Percentiles rank a stretch among this genome's conserved stretches.
Conservation (phyloP, 768 basidiomycete species). For the Leccinum aurantiacum region DNA sequence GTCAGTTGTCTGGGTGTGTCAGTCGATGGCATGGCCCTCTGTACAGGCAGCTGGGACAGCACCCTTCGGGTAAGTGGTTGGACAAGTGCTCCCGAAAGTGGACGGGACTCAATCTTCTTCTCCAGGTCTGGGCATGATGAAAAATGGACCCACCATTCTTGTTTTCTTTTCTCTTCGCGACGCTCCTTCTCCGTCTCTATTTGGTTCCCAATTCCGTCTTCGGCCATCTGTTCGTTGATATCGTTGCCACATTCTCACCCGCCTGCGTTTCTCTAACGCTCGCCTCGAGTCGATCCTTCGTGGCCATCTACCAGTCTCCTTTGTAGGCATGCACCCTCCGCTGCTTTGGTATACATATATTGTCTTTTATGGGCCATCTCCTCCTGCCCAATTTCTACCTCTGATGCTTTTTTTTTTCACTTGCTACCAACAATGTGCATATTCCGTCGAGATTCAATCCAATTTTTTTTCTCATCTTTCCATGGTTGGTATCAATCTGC, state of each 20-base stretch:
- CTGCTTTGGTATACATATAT: constrained; percentile 39
- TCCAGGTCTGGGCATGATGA: constrained; percentile 82
- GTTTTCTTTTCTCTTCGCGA: constrained; percentile 16
- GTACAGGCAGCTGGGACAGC: constrained; percentile 98
- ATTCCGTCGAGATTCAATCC: constrained; percentile 40
- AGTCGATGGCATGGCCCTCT: constrained; percentile 96
- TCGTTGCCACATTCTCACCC: constrained; percentile 54
- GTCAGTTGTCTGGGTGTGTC: constrained; percentile 96
- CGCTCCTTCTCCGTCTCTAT: constrained; percentile 26
- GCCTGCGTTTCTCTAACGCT: constrained; percentile 47
- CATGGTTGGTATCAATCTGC: neutral
- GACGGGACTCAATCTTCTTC: constrained; percentile 15
- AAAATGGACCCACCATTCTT: constrained; percentile 27
- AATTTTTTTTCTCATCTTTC: constrained; percentile 22
- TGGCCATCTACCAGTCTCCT: constrained; percentile 39
- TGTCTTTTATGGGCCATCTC: constrained; percentile 34
- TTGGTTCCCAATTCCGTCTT: constrained; percentile 21
- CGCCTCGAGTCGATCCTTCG: constrained; percentile 68
- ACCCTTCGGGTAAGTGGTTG: constrained; percentile 76
- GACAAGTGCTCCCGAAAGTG: constrained; percentile 1
- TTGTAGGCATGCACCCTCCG: constrained; percentile 31
- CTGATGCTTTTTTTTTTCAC: constrained; percentile 36
- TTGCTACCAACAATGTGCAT: constrained; percentile 47
- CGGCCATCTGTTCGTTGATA: constrained; percentile 44
- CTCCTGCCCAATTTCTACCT: constrained; percentile 35